Percentiles rank a stretch among this genome's conserved stretches.
These are phyloP conservation scores for Gaertneriomyces semiglobifer DNA, from an alignment of 192 early-diverging fungal genomes.

Conservation along the genomic window DNA sequence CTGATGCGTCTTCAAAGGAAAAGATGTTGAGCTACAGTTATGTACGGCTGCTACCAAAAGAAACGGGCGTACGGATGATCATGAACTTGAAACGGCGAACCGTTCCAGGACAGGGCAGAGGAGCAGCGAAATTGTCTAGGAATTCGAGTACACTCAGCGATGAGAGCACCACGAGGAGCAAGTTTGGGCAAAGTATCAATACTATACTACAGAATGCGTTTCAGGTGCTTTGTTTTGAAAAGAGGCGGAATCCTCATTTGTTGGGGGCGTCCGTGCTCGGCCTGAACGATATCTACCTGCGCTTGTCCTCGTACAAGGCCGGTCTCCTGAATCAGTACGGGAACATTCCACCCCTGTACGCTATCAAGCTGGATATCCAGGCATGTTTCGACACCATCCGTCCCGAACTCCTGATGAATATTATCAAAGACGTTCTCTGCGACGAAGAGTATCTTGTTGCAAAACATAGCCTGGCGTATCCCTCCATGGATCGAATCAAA, in stretches of 20 bases:
- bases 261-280: conserved; percentile 39
- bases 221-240: conserved; percentile 55
- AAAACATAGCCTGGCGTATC: conserved; percentile 54
- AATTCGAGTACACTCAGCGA: too few relatives aligned
- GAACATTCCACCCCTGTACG: conserved; percentile 47
- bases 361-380: conserved; percentile 81
- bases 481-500: conserved; percentile 33
- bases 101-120: too few relatives aligned
- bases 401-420: conserved; percentile 61
- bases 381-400: conserved; percentile 79
- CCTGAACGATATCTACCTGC: conserved; percentile 38
- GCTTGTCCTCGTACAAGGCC: conserved; percentile 28
- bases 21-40: conserved; percentile 50
- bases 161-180: too few relatives aligned
- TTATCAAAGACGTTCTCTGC: conserved; percentile 47
- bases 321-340: conserved; percentile 4
- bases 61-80: conserved; percentile 70
- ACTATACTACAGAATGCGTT: conserved; percentile 53
- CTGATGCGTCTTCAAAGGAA: background rate
- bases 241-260: conserved; percentile 15
- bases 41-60: conserved; percentile 81
- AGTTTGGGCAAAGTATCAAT: conserved; percentile 43
- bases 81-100: conserved; percentile 59
- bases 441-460: conserved; percentile 72
- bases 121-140: too few relatives aligned